phyloP scores from a whole-genome alignment of 805 yeast species.

The Priceomyces castillae region DNA sequence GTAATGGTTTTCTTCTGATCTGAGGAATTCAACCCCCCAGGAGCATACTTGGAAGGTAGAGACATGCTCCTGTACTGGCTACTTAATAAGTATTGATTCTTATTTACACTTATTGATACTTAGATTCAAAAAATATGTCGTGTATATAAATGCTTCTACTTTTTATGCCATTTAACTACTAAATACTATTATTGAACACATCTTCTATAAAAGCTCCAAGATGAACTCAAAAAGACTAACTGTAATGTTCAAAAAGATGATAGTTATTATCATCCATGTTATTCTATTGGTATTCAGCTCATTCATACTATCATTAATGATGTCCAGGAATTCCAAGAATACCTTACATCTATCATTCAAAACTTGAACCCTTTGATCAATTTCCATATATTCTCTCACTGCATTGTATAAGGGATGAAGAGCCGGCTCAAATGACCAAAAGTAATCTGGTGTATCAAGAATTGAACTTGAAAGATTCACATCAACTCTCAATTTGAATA shows the following conservation, averaged over 20 bases:
- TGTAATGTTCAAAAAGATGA: slow-evolving; percentile 72
- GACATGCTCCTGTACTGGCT: slow-evolving; percentile 9
- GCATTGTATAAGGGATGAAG: slow-evolving; percentile 89
- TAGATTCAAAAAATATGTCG: background rate
- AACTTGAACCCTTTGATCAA: slow-evolving; percentile 92
- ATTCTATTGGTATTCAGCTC: slow-evolving; percentile 89
- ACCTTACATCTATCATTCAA: slow-evolving; percentile 92
- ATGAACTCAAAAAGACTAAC: slow-evolving; percentile 72
- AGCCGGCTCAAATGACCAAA: slow-evolving; percentile 95
- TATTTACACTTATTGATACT: background rate
- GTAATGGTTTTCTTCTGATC: slow-evolving; percentile 27
- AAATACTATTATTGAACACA: too few species aligned
- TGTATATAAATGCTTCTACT: slow-evolving; percentile 1
- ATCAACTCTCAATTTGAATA: slow-evolving; percentile 88
- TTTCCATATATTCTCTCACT: slow-evolving; percentile 87
- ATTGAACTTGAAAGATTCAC: slow-evolving; percentile 89
- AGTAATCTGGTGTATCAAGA: slow-evolving; percentile 91
- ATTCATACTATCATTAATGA: slow-evolving; percentile 90
- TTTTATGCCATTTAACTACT: background rate
- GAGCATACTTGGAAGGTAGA: slow-evolving; percentile 39
- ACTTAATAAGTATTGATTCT: too few species aligned
- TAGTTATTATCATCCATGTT: slow-evolving; percentile 83
- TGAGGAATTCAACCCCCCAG: slow-evolving; percentile 27
- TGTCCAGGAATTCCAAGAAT: slow-evolving; percentile 88
- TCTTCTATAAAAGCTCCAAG: slow-evolving; percentile 42